Evolutionary conservation across 2,329 filamentous ascomycete species (phyloP).

Genomic region (Aspergillus vadensis): DNA sequence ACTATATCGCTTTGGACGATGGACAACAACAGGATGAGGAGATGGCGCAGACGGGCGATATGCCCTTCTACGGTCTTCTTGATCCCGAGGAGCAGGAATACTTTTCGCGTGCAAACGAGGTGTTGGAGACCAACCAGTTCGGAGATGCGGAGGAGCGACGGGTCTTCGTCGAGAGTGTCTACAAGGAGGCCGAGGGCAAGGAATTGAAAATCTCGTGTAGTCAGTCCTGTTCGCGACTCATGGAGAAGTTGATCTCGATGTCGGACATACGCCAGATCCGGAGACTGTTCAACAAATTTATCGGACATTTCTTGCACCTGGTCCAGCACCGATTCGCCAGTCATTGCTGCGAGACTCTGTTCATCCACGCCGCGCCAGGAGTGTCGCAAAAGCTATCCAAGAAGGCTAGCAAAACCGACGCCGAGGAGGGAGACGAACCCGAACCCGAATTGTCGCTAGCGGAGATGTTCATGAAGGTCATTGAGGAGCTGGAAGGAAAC

Average conservation of each 20-base stretch:
- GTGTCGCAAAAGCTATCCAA: constrained; percentile 71
- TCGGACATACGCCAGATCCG: constrained; percentile 81
- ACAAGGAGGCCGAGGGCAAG: constrained; percentile 82
- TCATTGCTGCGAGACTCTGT: constrained; percentile 94
- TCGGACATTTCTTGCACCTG: constrained; percentile 81
- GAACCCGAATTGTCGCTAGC: constrained; percentile 70
- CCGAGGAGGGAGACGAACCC: constrained; percentile 45
- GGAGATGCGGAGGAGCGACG: constrained; percentile 70
- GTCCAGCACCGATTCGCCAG: constrained; percentile 96
- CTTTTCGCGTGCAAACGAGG: constrained; percentile 84
- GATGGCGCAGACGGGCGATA: constrained; percentile 51
- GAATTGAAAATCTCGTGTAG: constrained; percentile 95
- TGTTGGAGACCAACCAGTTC: constrained; percentile 89
- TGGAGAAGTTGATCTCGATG: constrained; percentile 86
- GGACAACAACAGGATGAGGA: constrained; percentile 26
- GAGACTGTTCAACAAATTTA: constrained; percentile 80
- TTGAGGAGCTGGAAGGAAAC: constrained; percentile 85
- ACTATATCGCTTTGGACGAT: constrained; percentile 43
- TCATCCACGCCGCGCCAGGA: constrained; percentile 76
- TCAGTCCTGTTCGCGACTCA: constrained; percentile 88
- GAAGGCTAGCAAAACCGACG: constrained; percentile 42
- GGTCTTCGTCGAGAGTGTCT: constrained; percentile 78
- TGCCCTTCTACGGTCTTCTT: constrained; percentile 88
- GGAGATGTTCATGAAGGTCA: constrained; percentile 75
- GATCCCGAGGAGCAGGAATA: constrained; percentile 94